Evolutionary conservation across 2,329 filamentous ascomycete species (phyloP).

Genomic region (Calonectria naviculata): DNA sequence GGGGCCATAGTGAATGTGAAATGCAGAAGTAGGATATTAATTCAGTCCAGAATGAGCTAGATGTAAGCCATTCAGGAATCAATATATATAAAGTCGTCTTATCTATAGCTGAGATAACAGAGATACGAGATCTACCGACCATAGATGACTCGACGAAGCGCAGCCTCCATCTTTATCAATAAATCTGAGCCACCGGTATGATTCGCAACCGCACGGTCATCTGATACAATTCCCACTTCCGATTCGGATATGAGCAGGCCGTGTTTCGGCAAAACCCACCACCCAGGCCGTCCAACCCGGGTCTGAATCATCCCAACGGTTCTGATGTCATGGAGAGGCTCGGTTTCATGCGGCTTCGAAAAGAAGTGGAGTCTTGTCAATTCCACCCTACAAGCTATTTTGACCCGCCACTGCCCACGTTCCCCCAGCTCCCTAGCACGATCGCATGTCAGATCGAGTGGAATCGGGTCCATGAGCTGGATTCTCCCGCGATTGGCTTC

Average conservation of each 20-base stretch:
- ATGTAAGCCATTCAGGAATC: background rate
- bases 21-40: background rate
- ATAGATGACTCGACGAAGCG: background rate
- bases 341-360: constrained; percentile 4
- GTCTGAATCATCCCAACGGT: background rate
- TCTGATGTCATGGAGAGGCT: background rate
- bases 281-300: background rate
- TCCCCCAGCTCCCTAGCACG: background rate
- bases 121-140: constrained; percentile 22
- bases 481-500: background rate
- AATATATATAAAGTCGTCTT: constrained; percentile 2
- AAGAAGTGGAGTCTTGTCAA: background rate
- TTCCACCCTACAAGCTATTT: constrained; percentile 7
- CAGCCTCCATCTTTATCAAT: constrained; percentile 9
- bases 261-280: background rate
- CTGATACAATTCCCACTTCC: background rate
- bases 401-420: background rate
- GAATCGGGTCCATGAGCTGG: background rate
- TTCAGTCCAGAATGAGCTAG: background rate
- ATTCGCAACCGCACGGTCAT: background rate
- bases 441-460: background rate
- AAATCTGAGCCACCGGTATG: background rate
- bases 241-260: background rate
- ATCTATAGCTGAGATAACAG: constrained; percentile 19
- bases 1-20: constrained; percentile 16